These are phyloP conservation scores for Cytospora paraplurivora DNA, from an alignment of 2,329 filamentous ascomycete species.

Conservation along the genomic window DNA sequence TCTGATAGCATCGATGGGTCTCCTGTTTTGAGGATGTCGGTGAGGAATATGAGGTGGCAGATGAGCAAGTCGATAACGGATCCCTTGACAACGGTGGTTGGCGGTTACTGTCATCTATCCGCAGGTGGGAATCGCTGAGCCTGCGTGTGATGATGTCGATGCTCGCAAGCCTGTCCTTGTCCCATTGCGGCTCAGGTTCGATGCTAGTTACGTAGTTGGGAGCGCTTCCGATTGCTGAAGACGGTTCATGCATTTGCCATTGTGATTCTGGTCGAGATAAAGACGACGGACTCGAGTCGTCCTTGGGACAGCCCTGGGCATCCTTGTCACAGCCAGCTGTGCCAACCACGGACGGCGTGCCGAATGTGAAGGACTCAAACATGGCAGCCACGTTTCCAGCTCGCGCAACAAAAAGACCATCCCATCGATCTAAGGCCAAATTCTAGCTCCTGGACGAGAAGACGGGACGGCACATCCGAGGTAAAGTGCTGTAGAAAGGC, in stretches of 20 bases:
- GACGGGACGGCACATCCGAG: slow-evolving; percentile 5
- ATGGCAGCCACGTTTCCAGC: slow-evolving; percentile 26
- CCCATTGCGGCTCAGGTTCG: background rate
- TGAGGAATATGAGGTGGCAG: slow-evolving; percentile 13
- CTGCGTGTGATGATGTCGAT: slow-evolving; percentile 22
- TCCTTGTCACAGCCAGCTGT: slow-evolving; percentile 14
- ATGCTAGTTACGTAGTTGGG: background rate
- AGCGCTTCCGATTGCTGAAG: background rate
- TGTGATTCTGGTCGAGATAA: background rate
- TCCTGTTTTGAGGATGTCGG: slow-evolving; percentile 11
- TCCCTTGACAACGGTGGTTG: slow-evolving; percentile 4
- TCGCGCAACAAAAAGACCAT: slow-evolving; percentile 2
- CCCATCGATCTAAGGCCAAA: slow-evolving; percentile 2
- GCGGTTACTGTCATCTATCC: slow-evolving; percentile 16
- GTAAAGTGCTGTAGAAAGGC: background rate
- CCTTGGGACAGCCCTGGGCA: slow-evolving; percentile 4
- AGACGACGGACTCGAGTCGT: background rate
- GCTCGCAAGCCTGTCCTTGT: slow-evolving; percentile 6
- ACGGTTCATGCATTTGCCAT: background rate
- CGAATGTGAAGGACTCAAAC: slow-evolving; percentile 26
- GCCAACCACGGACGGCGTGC: slow-evolving; percentile 11
- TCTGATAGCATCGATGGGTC: background rate
- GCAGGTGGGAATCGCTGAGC: slow-evolving; percentile 27
- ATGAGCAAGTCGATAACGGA: slow-evolving; percentile 1
- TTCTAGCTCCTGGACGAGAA: background rate